Conservation (phyloP, 2,329 filamentous ascomycete species). For the Clarireedia homoeocarpa region DNA sequence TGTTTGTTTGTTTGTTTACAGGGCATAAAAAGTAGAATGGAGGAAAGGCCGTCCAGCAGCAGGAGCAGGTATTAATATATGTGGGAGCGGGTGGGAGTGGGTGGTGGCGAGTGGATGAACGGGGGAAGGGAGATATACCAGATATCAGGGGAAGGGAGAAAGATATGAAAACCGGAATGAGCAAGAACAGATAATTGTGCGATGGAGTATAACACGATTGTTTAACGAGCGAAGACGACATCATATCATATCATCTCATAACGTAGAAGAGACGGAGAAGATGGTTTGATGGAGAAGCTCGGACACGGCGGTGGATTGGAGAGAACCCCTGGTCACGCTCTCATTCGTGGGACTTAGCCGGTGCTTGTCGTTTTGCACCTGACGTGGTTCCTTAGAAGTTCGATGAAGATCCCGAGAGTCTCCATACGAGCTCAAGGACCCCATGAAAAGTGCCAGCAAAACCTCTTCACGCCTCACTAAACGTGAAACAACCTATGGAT, state of each 20-base stretch:
- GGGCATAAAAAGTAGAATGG: neutral
- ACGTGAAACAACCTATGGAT: neutral
- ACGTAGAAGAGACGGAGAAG: neutral
- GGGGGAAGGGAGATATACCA: neutral
- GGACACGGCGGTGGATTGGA: neutral
- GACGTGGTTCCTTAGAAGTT: constrained; percentile 7
- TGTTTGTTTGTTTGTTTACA: constrained; percentile 5
- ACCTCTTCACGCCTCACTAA: neutral
- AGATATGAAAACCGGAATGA: neutral
- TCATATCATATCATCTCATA: neutral
- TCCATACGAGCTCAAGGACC: neutral
- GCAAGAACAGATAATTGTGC: neutral
- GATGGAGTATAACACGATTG: neutral
- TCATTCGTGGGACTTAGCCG: neutral
- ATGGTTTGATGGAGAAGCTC: neutral
- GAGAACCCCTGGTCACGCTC: neutral
- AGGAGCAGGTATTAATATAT: neutral
- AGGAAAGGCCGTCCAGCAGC: constrained; percentile 3
- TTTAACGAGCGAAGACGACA: neutral
- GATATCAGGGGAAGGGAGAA: neutral
- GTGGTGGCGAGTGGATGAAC: neutral
- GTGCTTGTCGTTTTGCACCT: constrained; percentile 4
- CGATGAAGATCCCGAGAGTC: neutral
- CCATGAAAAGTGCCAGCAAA: neutral
- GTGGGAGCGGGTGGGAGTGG: no score